Base-by-base conservation (phyloP, 305 asterid genomes). In the Fraxinus greggii region DNA sequence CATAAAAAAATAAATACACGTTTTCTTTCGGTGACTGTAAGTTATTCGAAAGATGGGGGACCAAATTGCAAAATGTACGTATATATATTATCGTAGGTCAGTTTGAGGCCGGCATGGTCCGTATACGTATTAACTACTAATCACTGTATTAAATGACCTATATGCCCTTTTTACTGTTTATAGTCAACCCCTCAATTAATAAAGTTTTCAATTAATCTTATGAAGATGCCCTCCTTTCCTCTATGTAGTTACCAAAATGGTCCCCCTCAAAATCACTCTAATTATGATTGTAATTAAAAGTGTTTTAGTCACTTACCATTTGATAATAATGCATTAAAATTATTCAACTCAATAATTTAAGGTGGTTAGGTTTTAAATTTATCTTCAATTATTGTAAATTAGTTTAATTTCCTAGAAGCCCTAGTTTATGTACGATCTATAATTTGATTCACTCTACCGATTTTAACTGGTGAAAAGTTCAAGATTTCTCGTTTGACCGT, bases 91-190 rank as follows among this genome's bases (percentile, higher is more conserved):
- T 82, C 85, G 76, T 86, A 84, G 85, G 89, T 88, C 84, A 83
- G 69, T 70, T 81, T 75, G 87, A 91, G 94, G 92, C 91, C 93
- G 93, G 93, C 93, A 88, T 82, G 76, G 82, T 79, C 86, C 90
- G 87, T 82, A 76, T 78, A 31, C 76, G 82, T 81, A 81, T 74
- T 75, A 81, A 81, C 82, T 81, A 81, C 87, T 83, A 80, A 21
- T 80, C 26, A 61, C 63, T 42, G 0, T 33, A 13, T 61, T 15
- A 78, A 80, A 76, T 83, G 76, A 83, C 90, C 72, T 38, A 38
- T 29, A 13, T 76, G 73, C 88, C 89, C 89, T 80, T 86, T 40
- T 32, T 2, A 75, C 7, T 74, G 54, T 78, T 78, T 79, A 76
- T 76, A 84, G 89, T 86, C 89, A 87, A 83, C 79, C 79, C 67